A percentile compares a stretch with the other conserved stretches of the same genome.
phyloP scores from a whole-genome alignment of 352 stramenopile genomes.

The Pythium inflatum region DNA sequence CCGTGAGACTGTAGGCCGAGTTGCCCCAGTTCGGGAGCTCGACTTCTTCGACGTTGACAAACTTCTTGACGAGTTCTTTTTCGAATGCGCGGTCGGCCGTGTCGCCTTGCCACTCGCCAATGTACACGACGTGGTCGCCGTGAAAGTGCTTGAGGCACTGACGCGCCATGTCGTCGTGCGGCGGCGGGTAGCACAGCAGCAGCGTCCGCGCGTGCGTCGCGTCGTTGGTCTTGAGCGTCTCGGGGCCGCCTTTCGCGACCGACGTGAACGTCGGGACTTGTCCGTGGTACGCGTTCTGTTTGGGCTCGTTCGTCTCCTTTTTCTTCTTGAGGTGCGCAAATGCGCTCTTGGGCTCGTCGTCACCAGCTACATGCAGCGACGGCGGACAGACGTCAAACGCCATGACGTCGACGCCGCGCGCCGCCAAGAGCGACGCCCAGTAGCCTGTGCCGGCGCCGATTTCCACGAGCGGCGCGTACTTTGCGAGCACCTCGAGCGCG shows the following conservation, averaged over 20 bases:
- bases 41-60: slow-evolving; percentile 57
- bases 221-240: slow-evolving; percentile 50
- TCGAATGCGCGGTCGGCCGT: slow-evolving; percentile 75
- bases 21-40: slow-evolving; percentile 81
- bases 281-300: slow-evolving; percentile 64
- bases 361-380: slow-evolving; percentile 14
- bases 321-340: slow-evolving; percentile 27
- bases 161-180: slow-evolving; percentile 64
- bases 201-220: slow-evolving; percentile 48
- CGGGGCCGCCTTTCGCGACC: slow-evolving; percentile 56
- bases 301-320: slow-evolving; percentile 18
- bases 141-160: slow-evolving; percentile 65
- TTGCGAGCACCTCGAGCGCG: slow-evolving; percentile 51
- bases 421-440: slow-evolving; percentile 80
- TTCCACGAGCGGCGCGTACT: slow-evolving; percentile 80
- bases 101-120: slow-evolving; percentile 83
- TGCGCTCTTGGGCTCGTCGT: slow-evolving; percentile 5
- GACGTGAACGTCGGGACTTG: slow-evolving; percentile 68
- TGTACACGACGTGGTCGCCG: slow-evolving; percentile 64
- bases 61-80: slow-evolving; percentile 54
- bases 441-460: slow-evolving; percentile 92
- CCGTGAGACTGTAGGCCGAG: slow-evolving; percentile 71
- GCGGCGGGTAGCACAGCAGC: slow-evolving; percentile 76
- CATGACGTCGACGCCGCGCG: slow-evolving; percentile 80
- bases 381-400: slow-evolving; percentile 67